Evolutionary conservation across 2,329 filamentous ascomycete genomes (phyloP).

Genomic region (Stagonosporopsis tanaceti): DNA sequence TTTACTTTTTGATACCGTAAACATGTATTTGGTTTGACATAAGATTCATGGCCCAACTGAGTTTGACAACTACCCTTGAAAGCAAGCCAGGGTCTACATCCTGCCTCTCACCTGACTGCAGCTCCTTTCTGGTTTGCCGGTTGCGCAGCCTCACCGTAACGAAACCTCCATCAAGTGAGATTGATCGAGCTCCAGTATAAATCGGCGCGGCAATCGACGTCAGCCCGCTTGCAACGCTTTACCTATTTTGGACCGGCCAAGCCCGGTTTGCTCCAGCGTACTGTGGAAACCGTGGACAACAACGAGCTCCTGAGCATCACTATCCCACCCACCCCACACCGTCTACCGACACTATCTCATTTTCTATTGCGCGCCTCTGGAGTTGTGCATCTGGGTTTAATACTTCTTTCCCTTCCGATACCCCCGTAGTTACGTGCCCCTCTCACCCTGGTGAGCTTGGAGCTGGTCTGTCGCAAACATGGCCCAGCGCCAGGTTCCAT

Average conservation of each 20-base stretch:
- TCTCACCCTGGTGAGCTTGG: constrained; percentile 49
- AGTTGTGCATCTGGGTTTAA: constrained; percentile 49
- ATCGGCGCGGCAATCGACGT: constrained; percentile 15
- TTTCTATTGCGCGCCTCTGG: constrained; percentile 49
- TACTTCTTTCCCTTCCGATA: constrained; percentile 48
- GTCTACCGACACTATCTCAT: constrained; percentile 43
- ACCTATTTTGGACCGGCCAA: constrained; percentile 14
- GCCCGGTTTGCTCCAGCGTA: constrained; percentile 19
- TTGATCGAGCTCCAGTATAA: not conserved
- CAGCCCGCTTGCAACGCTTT: constrained; percentile 17
- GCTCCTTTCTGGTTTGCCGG: not conserved
- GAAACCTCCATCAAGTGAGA: not conserved
- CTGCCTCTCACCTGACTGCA: too few relatives aligned
- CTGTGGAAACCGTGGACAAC: constrained; percentile 24
- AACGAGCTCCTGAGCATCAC: constrained; percentile 35
- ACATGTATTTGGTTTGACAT: constrained; percentile 5
- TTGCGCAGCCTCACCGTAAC: not conserved
- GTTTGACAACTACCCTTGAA: not conserved
- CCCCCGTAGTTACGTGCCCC: constrained; percentile 38
- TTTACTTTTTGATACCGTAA: constrained; percentile 8
- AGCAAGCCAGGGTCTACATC: not conserved
- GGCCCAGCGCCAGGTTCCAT: constrained; percentile 87
- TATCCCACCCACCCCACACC: constrained; percentile 36
- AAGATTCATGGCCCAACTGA: not conserved
- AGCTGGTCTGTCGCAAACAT: constrained; percentile 55